A percentile compares a stretch with the other conserved stretches of the same genome.
Conservation (phyloP, 768 basidiomycete genomes). For the Flagelloscypha sp. region DNA sequence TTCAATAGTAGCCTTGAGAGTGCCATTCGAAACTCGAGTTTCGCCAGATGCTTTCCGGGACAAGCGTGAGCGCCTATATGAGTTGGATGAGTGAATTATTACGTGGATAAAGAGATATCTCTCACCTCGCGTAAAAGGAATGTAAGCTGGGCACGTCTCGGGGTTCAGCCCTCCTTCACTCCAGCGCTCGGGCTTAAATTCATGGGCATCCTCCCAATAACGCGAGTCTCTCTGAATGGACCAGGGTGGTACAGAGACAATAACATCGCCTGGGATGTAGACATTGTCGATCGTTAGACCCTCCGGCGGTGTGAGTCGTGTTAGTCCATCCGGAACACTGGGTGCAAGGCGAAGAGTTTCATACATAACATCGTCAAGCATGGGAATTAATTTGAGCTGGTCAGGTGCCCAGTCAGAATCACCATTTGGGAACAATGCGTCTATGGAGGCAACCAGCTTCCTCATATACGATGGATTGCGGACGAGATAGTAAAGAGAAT, state of each 20-base stretch:
- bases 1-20: too few species aligned
- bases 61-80: too few species aligned
- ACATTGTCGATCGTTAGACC: not conserved
- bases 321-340: constrained; percentile 11
- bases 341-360: constrained; percentile 35
- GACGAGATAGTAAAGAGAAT: not conserved
- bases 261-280: not conserved
- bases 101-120: too few species aligned
- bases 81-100: too few species aligned
- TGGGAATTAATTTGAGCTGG: constrained; percentile 31
- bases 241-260: constrained; percentile 1
- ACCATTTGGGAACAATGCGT: too few species aligned
- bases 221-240: not conserved
- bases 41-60: too few species aligned
- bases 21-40: too few species aligned
- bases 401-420: constrained; percentile 22
- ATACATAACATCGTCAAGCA: constrained; percentile 35
- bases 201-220: constrained; percentile 11
- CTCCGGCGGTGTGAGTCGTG: constrained; percentile 1
- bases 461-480: too few species aligned
- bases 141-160: not conserved
- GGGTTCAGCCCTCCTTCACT: constrained; percentile 3
- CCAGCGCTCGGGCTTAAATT: constrained; percentile 18
- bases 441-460: too few species aligned
- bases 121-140: not conserved